Evolutionary conservation across 2,329 filamentous ascomycete genomes (phyloP).

Genomic region (Venturia nashicola): DNA sequence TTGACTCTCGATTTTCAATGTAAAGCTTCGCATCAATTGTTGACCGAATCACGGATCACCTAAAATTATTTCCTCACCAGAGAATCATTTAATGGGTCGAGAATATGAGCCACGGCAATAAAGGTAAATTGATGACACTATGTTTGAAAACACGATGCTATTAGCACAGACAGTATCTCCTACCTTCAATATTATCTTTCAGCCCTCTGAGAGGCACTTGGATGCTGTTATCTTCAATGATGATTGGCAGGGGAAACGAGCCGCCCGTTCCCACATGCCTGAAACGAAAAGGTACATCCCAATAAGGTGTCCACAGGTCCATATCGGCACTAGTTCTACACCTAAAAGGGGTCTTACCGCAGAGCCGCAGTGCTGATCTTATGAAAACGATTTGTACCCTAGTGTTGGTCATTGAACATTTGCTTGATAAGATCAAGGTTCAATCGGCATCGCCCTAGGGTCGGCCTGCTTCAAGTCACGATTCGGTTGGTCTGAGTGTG

Average conservation of each 20-base stretch:
- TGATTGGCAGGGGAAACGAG: not conserved
- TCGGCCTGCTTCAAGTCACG: not conserved
- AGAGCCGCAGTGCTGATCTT: constrained; percentile 1
- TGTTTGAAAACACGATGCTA: not conserved
- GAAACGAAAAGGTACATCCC: not conserved
- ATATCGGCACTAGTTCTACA: not conserved
- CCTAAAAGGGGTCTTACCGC: not conserved
- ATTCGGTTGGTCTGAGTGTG: not conserved
- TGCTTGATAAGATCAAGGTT: not conserved
- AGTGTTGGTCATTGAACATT: not conserved
- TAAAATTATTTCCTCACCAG: not conserved
- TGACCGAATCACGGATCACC: not conserved
- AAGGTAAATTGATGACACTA: not conserved
- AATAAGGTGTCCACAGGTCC: not conserved
- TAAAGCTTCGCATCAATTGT: not conserved
- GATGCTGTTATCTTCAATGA: not conserved
- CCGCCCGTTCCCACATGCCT: not conserved
- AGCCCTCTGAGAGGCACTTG: not conserved
- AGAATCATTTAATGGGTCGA: not conserved
- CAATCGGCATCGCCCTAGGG: not conserved
- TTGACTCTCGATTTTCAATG: not conserved
- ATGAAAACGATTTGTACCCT: not conserved
- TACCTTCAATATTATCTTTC: not conserved
- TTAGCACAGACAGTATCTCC: not conserved
- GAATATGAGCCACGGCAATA: not conserved